These are phyloP conservation scores for Brettanomyces custersianus DNA, from an alignment of 805 yeast species.

Conservation along the genomic window DNA sequence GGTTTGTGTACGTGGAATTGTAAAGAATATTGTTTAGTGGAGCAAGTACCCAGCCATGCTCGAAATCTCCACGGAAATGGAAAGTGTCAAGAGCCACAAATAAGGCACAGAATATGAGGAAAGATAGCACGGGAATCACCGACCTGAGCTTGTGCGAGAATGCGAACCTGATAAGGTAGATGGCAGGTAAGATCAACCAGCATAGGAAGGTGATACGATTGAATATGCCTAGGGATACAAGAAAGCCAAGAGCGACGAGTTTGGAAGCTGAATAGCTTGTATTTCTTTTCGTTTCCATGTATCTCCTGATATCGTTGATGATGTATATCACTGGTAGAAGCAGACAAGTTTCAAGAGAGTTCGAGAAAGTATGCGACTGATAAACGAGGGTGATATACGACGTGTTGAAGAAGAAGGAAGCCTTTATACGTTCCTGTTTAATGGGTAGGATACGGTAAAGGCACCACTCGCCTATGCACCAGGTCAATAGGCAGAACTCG, in stretches of 20 bases:
- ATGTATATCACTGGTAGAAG: slow-evolving; percentile 42
- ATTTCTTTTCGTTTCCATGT: slow-evolving; percentile 6
- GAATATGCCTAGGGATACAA: slow-evolving; percentile 63
- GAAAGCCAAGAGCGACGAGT: slow-evolving; percentile 32
- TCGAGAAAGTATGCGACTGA: slow-evolving; percentile 87
- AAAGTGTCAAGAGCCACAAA: slow-evolving; percentile 51
- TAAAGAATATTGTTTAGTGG: slow-evolving; percentile 74
- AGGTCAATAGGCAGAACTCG: slow-evolving; percentile 26
- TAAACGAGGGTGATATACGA: slow-evolving; percentile 67
- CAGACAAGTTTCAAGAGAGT: slow-evolving; percentile 64
- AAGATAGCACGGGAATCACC: slow-evolving; percentile 28
- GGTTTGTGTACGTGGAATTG: slow-evolving; percentile 50
- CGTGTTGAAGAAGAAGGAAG: slow-evolving; percentile 40
- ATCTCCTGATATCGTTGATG: slow-evolving; percentile 27
- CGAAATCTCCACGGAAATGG: slow-evolving; percentile 7
- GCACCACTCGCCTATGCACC: slow-evolving; percentile 25
- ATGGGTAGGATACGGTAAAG: slow-evolving; percentile 23
- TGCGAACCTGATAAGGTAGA: slow-evolving; percentile 36
- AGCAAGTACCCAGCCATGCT: slow-evolving; percentile 39
- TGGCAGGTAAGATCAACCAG: slow-evolving; percentile 59
- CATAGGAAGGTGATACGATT: slow-evolving; percentile 80
- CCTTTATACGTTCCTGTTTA: slow-evolving; percentile 28
- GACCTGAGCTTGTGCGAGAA: slow-evolving; percentile 24
- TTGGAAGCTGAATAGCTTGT: slow-evolving; percentile 6
- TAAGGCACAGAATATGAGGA: slow-evolving; percentile 23